Evolutionary conservation across 306 rosid genomes (phyloP), one percentile per base, ranked within the genome.

Genomic region (Abrus precatorius): DNA sequence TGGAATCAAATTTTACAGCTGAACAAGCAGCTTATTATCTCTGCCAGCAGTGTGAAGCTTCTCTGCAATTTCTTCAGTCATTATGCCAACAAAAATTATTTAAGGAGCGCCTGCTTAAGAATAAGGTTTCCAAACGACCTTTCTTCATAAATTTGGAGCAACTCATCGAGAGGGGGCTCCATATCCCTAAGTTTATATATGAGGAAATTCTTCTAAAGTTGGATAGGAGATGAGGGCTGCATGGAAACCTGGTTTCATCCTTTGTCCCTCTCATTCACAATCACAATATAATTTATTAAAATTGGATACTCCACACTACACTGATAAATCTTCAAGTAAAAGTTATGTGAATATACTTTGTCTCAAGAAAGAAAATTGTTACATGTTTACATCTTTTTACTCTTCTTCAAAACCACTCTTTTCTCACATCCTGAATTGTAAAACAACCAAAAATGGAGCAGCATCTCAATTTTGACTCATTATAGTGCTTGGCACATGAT

Each of bases 21-120:
- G 99, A 91, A 76, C 87, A 74, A 84, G 77, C 75, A 47, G 92
- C 90, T 76, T 89, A 86, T 83, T 93, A 72, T 88, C 86, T 93
- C 72, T 90, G 91, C 84, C 97, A 89, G 90, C 99, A 93, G 84
- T 93, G 98, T 83, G 99, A 95, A 82, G 98, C 96, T 80, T 95
- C 97, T 82, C 84, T 95, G 68, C 99, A 95, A 86, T 91, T 90
- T 93, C 95, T 95, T 82, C 98, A 88, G 80, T 87, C 86, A 36
- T 69, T 93, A 57, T 91, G 97, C 87, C 99, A 95, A 79, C 99
- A 93, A 72, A 93, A 89, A 66, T 59, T 83, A 78, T 95, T 93
- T 84, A 92, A 91, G 78, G 99, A 95, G 87, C 90, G 90, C 67
- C 88, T 95, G 62, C 89, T 95, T 74, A 93, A 82, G 84, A 91